phyloP scores from a whole-genome alignment of 1,139 yeast species.

The Lodderomyces metapsilosis region DNA sequence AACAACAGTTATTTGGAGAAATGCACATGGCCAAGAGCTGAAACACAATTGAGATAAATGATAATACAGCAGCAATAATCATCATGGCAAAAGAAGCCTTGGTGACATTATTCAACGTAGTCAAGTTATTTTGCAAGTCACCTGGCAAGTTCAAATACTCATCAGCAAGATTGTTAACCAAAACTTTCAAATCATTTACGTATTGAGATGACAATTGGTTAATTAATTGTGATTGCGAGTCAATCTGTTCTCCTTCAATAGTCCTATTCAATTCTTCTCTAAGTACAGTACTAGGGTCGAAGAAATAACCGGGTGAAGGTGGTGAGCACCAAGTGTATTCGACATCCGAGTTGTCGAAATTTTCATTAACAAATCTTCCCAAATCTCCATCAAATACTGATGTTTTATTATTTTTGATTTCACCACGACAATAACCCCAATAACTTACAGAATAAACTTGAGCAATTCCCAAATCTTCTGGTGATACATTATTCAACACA shows the following conservation, averaged over 20 bases:
- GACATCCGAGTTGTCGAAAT: slow-evolving; percentile 32
- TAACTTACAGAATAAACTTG: slow-evolving; percentile 62
- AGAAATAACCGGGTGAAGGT: slow-evolving; percentile 45
- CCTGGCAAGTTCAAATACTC: slow-evolving; percentile 41
- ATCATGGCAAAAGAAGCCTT: slow-evolving; percentile 29
- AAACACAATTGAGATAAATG: slow-evolving; percentile 28
- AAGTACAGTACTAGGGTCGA: slow-evolving; percentile 54
- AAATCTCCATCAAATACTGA: slow-evolving; percentile 9
- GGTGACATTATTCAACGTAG: slow-evolving; percentile 27
- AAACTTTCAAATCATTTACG: slow-evolving; percentile 24
- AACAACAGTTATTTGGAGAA: slow-evolving; percentile 38
- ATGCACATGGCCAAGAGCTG: slow-evolving; percentile 34
- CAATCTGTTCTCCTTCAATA: slow-evolving; percentile 22
- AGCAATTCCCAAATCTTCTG: slow-evolving; percentile 48
- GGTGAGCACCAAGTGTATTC: slow-evolving; percentile 56
- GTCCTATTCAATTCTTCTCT: slow-evolving; percentile 34
- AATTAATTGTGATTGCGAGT: slow-evolving; percentile 17
- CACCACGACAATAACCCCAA: slow-evolving; percentile 77
- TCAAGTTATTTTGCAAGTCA: slow-evolving; percentile 29
- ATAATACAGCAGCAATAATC: slow-evolving; percentile 26
- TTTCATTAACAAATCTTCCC: slow-evolving; percentile 12
- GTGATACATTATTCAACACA: slow-evolving; percentile 18
- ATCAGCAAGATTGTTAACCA: slow-evolving; percentile 29
- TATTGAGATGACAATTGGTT: slow-evolving; percentile 18
- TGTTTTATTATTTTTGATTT: slow-evolving; percentile 13